Base-by-base conservation (phyloP, 2,329 filamentous ascomycete genomes). In the Verticillium alfalfae region DNA sequence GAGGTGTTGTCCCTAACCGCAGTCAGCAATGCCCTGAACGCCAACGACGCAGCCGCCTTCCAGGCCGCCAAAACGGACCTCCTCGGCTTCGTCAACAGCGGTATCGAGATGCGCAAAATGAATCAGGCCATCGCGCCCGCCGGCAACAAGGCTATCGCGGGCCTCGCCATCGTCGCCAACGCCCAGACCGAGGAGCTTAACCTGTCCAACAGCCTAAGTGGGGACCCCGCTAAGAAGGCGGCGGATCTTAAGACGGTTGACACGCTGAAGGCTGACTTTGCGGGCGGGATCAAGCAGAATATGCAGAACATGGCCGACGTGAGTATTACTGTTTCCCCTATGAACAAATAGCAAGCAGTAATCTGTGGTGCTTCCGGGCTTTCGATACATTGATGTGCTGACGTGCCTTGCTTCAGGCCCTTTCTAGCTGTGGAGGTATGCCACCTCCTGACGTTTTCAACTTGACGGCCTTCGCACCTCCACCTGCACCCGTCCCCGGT, bases 31-130 rank as follows among this genome's bases (percentile, higher is more conserved):
- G 37, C 63, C 3, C 61, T 64, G 2, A 57, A 61, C 57, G 61
- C 59, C 9, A 64, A 64, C 16, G 63, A 64, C 13, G 56, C 45
- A 41, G 61, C 59, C 41, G 57, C 59, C 31, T 64, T 64, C 45
- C 61, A 64, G 62, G 55, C 60, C 18, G 63, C 63, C 59, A 64
- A 64, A 57, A 63, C 63, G 37, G 63, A 64, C 37, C 57, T 64
- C 36, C 45, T 64, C 3, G 61, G 59, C 5, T 64, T 64, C 37
- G 63, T 64, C 41, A 64, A 62, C 59, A 62, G 63, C 34, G 63
- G 63, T 1, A 64, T 64, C 38, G 61, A 64, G 61, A 31, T 64
- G 12, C 62, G 63, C 54, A 61, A 63, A 52, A 39, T 62, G 52
- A 64, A 64, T 41, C 63, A 64, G 52, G 61, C 63, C 1, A 63